Conservation (phyloP, 139 green algal species). For the Chlorella sp. region DNA sequence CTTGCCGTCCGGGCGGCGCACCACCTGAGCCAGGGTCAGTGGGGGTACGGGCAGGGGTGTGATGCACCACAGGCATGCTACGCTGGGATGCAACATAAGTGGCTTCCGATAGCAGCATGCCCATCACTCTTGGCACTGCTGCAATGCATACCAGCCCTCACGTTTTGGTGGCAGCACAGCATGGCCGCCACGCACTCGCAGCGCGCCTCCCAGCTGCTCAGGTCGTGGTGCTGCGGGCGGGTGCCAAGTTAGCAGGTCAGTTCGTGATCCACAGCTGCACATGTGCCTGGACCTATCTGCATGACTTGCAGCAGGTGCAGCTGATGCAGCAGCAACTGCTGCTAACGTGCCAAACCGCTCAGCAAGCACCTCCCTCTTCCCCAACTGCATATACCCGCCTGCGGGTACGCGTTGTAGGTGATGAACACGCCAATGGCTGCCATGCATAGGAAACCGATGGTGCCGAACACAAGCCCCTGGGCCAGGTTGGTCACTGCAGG, state of each 20-base stretch:
- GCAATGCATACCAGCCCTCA: neutral
- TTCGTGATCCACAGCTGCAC: too few species aligned
- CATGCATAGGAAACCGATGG: slow-evolving; percentile 41
- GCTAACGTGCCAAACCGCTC: too few species aligned
- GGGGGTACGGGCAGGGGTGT: neutral
- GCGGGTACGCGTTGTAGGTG: slow-evolving; percentile 49
- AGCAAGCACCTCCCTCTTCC: too few species aligned
- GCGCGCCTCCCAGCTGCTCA: slow-evolving; percentile 48
- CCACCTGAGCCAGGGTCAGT: neutral
- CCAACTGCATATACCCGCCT: too few species aligned
- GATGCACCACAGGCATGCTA: too few species aligned
- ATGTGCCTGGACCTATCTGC: too few species aligned
- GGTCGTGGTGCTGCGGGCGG: slow-evolving; percentile 26
- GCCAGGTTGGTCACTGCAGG: slow-evolving; percentile 22
- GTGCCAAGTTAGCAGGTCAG: too few species aligned
- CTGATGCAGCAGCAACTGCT: too few species aligned
- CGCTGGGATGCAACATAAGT: too few species aligned
- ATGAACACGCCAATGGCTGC: slow-evolving; percentile 35
- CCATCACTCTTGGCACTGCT: too few species aligned
- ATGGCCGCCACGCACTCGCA: slow-evolving; percentile 42
- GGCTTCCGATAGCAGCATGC: too few species aligned
- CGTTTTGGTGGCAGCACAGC: slow-evolving; percentile 48
- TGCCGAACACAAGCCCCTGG: slow-evolving; percentile 42
- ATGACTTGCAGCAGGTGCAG: too few species aligned
- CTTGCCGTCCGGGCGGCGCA: slow-evolving; percentile 37